A percentile compares a stretch with the other conserved stretches of the same genome.
Evolutionary conservation across 1,284 basidiomycete species (phyloP).

Genomic region (Inonotus hispidus): DNA sequence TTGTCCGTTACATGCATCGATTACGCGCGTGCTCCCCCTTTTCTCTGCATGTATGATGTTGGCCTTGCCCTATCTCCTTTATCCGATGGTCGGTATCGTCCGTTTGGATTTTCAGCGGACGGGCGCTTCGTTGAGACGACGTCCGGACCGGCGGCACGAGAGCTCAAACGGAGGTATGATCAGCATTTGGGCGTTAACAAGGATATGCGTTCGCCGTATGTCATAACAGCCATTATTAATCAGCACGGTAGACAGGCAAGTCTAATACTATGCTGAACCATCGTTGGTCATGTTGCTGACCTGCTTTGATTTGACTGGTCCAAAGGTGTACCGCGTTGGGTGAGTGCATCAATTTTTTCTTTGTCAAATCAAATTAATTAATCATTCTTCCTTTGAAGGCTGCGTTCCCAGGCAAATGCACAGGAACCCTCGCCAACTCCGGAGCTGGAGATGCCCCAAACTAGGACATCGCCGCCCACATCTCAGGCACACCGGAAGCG

Average conservation of each 20-base stretch:
- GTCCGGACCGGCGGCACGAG: constrained; percentile 63
- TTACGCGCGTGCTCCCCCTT: constrained; percentile 16
- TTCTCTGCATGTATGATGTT: neutral
- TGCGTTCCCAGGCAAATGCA: constrained; percentile 4
- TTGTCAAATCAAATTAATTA: neutral
- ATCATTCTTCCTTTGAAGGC: constrained; percentile 4
- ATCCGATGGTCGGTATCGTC: neutral
- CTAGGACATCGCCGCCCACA: constrained; percentile 20
- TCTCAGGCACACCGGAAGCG: constrained; percentile 35
- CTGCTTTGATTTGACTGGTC: neutral
- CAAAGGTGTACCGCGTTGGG: constrained; percentile 62
- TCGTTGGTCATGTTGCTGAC: neutral
- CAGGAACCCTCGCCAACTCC: constrained; percentile 9
- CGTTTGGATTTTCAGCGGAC: constrained; percentile 42
- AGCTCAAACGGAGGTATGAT: constrained; percentile 70
- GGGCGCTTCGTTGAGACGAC: constrained; percentile 74
- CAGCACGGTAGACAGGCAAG: constrained; percentile 58
- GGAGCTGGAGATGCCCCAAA: constrained; percentile 10
- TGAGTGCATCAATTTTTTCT: constrained; percentile 33
- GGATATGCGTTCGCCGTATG: constrained; percentile 66
- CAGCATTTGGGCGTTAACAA: constrained; percentile 57
- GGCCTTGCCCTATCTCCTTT: neutral
- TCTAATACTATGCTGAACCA: neutral
- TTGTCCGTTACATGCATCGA: neutral
- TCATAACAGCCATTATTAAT: constrained; percentile 71